phyloP scores from a whole-genome alignment of 2,329 filamentous ascomycete species.

The Ceratocystis cacaofunesta region DNA sequence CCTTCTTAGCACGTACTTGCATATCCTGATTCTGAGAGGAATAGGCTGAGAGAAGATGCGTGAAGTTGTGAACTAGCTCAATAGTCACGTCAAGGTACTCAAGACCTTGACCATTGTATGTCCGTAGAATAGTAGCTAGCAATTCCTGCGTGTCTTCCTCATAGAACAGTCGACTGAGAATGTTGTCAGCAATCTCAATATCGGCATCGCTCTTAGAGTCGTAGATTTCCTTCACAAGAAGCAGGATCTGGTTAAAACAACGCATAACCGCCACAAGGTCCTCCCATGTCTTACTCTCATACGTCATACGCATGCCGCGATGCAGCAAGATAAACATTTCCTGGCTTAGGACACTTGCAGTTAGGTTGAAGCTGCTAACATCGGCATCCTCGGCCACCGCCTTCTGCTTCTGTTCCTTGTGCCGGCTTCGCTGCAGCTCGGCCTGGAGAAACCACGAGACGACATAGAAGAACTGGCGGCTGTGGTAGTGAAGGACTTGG shows the following conservation, averaged over 20 bases:
- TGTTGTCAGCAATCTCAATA: constrained; percentile 95
- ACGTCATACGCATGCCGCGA: constrained; percentile 60
- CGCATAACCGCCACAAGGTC: constrained; percentile 79
- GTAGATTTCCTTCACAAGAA: constrained; percentile 87
- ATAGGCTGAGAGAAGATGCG: constrained; percentile 82
- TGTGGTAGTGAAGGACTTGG: constrained; percentile 61
- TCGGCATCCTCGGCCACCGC: constrained; percentile 30
- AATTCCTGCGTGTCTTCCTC: constrained; percentile 88
- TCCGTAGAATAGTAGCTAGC: constrained; percentile 61
- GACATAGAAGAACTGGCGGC: constrained; percentile 80
- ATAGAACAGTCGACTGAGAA: constrained; percentile 93
- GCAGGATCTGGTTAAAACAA: constrained; percentile 84
- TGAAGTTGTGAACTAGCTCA: constrained; percentile 78
- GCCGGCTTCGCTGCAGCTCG: constrained; percentile 58
- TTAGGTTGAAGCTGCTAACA: constrained; percentile 65
- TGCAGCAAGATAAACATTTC: constrained; percentile 87
- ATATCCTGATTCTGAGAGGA: constrained; percentile 90
- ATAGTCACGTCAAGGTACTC: constrained; percentile 86
- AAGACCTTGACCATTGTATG: constrained; percentile 89
- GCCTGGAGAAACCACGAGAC: constrained; percentile 86
- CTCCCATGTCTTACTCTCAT: constrained; percentile 75
- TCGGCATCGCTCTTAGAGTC: constrained; percentile 78
- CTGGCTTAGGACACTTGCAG: constrained; percentile 82
- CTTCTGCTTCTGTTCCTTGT: constrained; percentile 31
- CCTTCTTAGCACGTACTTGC: constrained; percentile 71